Evolutionary conservation across 495 filamentous ascomycete genomes (phyloP).

Genomic region (Bacidia rubella): DNA sequence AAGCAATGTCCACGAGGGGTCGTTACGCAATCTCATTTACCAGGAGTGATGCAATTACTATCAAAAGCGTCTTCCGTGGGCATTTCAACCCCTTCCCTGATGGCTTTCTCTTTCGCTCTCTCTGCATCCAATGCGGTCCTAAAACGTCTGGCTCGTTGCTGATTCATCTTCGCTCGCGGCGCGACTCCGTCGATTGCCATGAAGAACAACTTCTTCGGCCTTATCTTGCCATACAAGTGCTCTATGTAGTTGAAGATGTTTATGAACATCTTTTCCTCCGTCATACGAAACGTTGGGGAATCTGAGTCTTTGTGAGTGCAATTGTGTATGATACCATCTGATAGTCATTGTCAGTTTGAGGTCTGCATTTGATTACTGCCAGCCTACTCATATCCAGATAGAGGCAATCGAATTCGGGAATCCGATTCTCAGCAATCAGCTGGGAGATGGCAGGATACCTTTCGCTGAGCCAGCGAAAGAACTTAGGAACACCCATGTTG

Average conservation of each 20-base stretch:
- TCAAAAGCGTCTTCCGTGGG: slow-evolving; percentile 94
- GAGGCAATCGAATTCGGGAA: slow-evolving; percentile 96
- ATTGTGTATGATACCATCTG: slow-evolving; percentile 99
- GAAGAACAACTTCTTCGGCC: slow-evolving; percentile 95
- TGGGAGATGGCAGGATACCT: slow-evolving; percentile 97
- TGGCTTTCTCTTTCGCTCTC: slow-evolving; percentile 75
- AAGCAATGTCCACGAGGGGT: not conserved
- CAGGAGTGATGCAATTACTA: slow-evolving; percentile 98
- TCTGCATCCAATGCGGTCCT: slow-evolving; percentile 89
- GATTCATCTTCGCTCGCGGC: slow-evolving; percentile 98
- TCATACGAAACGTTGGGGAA: slow-evolving; percentile 81
- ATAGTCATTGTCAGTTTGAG: slow-evolving; percentile 65
- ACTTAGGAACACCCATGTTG: slow-evolving; percentile 87
- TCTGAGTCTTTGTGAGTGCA: slow-evolving; percentile 95
- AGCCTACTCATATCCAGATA: slow-evolving; percentile 42
- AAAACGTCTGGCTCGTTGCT: slow-evolving; percentile 91
- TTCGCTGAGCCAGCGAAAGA: slow-evolving; percentile 70
- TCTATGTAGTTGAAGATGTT: slow-evolving; percentile 99
- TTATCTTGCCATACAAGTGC: slow-evolving; percentile 96
- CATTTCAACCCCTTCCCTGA: slow-evolving; percentile 76
- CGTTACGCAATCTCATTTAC: slow-evolving; percentile 19
- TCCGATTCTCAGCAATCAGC: slow-evolving; percentile 96
- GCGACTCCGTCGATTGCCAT: slow-evolving; percentile 99
- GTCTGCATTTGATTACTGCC: slow-evolving; percentile 58
- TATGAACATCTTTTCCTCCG: slow-evolving; percentile 98